Evolutionary conservation across 306 rosid genomes (phyloP).

Genomic region (Cucurbita ficifolia): DNA sequence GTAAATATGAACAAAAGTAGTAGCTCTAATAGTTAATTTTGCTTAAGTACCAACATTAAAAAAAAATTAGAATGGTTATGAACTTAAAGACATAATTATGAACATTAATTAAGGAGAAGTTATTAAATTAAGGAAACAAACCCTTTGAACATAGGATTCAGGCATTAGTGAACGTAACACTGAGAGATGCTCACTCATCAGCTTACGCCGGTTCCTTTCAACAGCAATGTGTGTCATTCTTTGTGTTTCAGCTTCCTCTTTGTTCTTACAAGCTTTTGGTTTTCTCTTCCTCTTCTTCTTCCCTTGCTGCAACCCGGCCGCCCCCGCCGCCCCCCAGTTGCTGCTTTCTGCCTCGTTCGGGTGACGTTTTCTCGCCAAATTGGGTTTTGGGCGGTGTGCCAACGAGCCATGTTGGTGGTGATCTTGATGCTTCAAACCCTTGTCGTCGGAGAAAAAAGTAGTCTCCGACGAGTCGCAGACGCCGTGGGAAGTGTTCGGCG

Average conservation of each 20-base stretch:
- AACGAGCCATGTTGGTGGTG: slow-evolving; percentile 1
- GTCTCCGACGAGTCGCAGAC: slow-evolving; percentile 9
- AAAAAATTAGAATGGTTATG: neutral
- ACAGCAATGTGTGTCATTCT: slow-evolving; percentile 93
- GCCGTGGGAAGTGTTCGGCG: slow-evolving; percentile 23
- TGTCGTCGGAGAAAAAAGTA: neutral
- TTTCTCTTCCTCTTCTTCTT: slow-evolving; percentile 66
- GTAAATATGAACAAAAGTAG: neutral
- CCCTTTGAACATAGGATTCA: slow-evolving; percentile 80
- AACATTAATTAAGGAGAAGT: neutral
- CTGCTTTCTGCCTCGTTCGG: neutral
- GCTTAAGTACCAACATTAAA: too few species aligned
- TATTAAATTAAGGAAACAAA: slow-evolving; percentile 12
- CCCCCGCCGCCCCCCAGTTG: neutral
- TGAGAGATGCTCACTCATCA: slow-evolving; percentile 83
- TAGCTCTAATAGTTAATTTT: too few species aligned
- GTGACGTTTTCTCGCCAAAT: neutral
- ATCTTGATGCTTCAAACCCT: slow-evolving; percentile 6
- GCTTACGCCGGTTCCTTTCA: slow-evolving; percentile 80
- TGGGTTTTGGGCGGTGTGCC: neutral
- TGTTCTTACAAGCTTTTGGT: slow-evolving; percentile 64
- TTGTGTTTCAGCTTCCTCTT: slow-evolving; percentile 83
- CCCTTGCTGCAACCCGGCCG: neutral
- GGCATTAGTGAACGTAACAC: slow-evolving; percentile 89
- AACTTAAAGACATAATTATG: neutral